Percentiles rank a stretch among this genome's conserved stretches.
Evolutionary conservation across 176 grass and related monocot genomes (phyloP).

Genomic region (Musa schizocarpa): DNA sequence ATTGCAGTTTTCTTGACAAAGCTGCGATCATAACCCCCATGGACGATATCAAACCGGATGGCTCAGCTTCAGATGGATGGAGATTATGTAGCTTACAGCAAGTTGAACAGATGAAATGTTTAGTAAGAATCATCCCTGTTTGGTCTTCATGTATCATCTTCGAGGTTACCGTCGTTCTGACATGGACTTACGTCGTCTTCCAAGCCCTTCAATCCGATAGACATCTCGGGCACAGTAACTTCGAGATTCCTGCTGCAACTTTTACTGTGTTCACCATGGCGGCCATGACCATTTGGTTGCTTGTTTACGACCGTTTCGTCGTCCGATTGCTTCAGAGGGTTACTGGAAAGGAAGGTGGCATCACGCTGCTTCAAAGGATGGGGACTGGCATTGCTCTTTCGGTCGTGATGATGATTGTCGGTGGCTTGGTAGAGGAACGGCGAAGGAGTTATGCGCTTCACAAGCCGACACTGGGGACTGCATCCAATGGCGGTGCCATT

Average conservation of each 20-base stretch:
- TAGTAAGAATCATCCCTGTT: conserved; percentile 43
- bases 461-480: conserved; percentile 7
- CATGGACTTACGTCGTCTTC: conserved; percentile 44
- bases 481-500: not conserved
- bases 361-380: conserved; percentile 33
- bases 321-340: conserved; percentile 34
- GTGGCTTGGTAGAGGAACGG: conserved; percentile 31
- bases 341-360: conserved; percentile 34
- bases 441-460: conserved; percentile 20
- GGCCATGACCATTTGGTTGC: conserved; percentile 44
- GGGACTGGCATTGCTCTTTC: conserved; percentile 29
- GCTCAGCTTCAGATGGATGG: conserved; percentile 35
- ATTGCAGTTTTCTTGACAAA: conserved; percentile 50
- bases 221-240: conserved; percentile 18
- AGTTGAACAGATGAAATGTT: conserved; percentile 72
- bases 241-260: conserved; percentile 47
- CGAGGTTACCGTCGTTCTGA: conserved; percentile 33
- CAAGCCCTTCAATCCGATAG: conserved; percentile 51
- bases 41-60: conserved; percentile 20
- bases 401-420: conserved; percentile 29
- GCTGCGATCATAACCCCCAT: conserved; percentile 33
- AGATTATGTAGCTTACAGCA: conserved; percentile 49
- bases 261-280: conserved; percentile 78
- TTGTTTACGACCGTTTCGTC: conserved; percentile 48
- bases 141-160: conserved; percentile 54